Evolutionary conservation across 2,329 filamentous ascomycete species (phyloP).

Genomic region (Triangularia verruculosa): DNA sequence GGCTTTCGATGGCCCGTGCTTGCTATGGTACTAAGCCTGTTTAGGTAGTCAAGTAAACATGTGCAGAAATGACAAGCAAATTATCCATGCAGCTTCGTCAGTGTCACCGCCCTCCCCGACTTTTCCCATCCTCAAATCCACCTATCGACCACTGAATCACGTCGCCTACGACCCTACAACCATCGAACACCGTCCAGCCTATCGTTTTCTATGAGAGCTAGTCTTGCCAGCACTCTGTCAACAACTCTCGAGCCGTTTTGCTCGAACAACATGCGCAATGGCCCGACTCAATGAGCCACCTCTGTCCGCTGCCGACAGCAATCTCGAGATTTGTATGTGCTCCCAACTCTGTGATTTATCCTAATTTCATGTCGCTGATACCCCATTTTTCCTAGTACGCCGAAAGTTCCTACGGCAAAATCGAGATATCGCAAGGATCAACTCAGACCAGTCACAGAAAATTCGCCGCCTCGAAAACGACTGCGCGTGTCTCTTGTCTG

Average conservation of each 20-base stretch:
- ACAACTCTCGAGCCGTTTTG: constrained; percentile 5
- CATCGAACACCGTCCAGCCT: neutral
- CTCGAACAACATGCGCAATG: constrained; percentile 47
- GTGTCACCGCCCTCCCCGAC: neutral
- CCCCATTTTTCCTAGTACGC: constrained; percentile 55
- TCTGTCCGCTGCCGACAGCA: constrained; percentile 55
- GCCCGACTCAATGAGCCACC: constrained; percentile 77
- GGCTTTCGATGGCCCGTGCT: constrained; percentile 5
- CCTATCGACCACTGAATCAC: constrained; percentile 7
- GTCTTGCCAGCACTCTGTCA: neutral
- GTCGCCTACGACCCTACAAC: neutral
- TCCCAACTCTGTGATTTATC: neutral
- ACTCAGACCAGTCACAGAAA: constrained; percentile 72
- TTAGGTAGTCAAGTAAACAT: constrained; percentile 31
- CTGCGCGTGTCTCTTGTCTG: constrained; percentile 69
- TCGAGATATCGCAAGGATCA: constrained; percentile 75
- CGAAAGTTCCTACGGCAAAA: constrained; percentile 80
- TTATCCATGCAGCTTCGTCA: constrained; percentile 16
- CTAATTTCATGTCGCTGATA: constrained; percentile 22
- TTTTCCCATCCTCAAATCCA: constrained; percentile 1
- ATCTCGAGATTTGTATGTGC: constrained; percentile 67
- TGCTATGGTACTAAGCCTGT: constrained; percentile 20
- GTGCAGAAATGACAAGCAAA: constrained; percentile 21
- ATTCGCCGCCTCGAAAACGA: constrained; percentile 77
- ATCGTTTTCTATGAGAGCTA: neutral